Base-by-base conservation (phyloP, 768 basidiomycete species). In the Phallus indusiatus region DNA sequence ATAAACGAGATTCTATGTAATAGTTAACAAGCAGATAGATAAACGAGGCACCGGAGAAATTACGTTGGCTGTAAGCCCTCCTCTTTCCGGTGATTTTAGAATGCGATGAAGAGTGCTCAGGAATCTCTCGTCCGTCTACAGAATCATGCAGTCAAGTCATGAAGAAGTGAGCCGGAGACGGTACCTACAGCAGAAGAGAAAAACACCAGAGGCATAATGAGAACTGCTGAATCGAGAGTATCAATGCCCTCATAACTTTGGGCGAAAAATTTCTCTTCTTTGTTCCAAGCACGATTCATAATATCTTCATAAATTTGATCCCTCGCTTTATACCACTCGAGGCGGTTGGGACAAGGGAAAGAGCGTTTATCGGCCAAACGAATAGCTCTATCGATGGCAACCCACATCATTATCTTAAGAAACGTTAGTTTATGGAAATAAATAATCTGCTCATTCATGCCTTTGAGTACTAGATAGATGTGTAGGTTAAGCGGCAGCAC, bases 281-380 rank as follows among this genome's bases (percentile, higher is more conserved):
- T 70, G 71, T 94, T 89, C 87, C 88, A 96, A 0, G 90, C 89
- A 67, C 86, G 88, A 24, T 79, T 69, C 88, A 94, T 92, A 64
- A 98, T 88, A 62, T 96, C 87, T 69, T 98, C 95, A 70, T 97
- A 99, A 6, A 98, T 72, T 5, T 76, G 71, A 66, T 98, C 94
- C 18, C 94, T 82, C 2, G 85, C 81, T 1, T 72, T 74, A 17
- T 85, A 69, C 94, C 94, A 96, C 56, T 81, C 77, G 47, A 68
- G 68, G 17, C 86, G 81, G 14, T 78, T 78, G 0, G 87, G 88
- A 67, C 88, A 90, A 6, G 95, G 95, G 2, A 99, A 77, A 0
- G 90, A 93, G 17, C 95, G 84, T 72, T 99, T 99, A 36, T 97
- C 94, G 2, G 94, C 91, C 21, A 99, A 79, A 10, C 95, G 88